Base-by-base conservation (phyloP, 352 stramenopile species). In the Pythium brassicae region DNA sequence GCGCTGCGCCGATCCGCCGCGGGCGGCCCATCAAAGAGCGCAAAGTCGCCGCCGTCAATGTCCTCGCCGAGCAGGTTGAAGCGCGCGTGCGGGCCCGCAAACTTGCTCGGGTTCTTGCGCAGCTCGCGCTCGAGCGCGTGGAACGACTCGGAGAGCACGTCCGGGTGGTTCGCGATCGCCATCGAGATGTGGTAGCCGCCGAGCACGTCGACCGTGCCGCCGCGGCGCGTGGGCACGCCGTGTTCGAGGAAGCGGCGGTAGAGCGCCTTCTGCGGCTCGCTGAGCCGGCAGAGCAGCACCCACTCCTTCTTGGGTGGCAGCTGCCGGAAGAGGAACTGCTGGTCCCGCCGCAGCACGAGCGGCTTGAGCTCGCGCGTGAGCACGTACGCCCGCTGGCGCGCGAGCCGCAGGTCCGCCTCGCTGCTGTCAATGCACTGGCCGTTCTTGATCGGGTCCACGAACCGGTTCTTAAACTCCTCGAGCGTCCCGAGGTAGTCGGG, bases 401-500 rank as follows among this genome's bases (percentile, higher is more conserved):
- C 87, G 9, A 95, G 52, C 2, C 70, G 62, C 42, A 92, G 61
- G 34, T 96, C 85, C 0, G 63, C 63, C 17, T 87, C 78, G 3
- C 72, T 89, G 39, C 77, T 91, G 60, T 96, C 86, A 15, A 89
- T 71, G 48, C 81, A 92, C 56, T 92, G 80, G 12, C 70, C 86
- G 54, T 96, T 96, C 53, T 87, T 78, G 20, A 96, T 96, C n/a
- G 88, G 88, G 39, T 90, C 74, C 20, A 94, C 84, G 53, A 96
- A 97, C 43, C 81, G 74, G 39, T 95, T 93, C 71, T 97, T 96
- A 55, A 96, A 96, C 53, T 93, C 80, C 11, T 93, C 79, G 40
- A 90, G 58, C 1, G 79, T 87, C 25, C 80, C 83, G 5, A 97
- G 55, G 47, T 85, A 95, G 55, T 92, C 72, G 0, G 83, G 87